Evolutionary conservation across 345 rosid species (phyloP).

Genomic region (Eutrema heterophyllum): DNA sequence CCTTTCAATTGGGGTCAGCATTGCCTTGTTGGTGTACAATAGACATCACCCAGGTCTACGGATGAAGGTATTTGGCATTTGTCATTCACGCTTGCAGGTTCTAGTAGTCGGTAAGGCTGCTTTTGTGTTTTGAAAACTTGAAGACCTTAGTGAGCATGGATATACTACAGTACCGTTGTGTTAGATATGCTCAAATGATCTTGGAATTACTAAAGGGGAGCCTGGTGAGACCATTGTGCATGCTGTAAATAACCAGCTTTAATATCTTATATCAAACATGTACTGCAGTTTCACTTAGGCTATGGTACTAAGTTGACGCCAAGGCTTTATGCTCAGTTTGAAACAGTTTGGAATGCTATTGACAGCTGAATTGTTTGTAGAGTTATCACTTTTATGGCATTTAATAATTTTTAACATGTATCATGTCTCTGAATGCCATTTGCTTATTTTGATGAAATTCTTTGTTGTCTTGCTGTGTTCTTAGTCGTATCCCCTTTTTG

Average conservation of each 20-base stretch:
- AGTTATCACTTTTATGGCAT: background rate
- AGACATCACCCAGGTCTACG: slow-evolving; percentile 72
- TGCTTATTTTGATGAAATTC: slow-evolving; percentile 13
- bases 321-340: slow-evolving; percentile 6
- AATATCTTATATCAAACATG: background rate
- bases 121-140: slow-evolving; percentile 56
- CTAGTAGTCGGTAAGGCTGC: slow-evolving; percentile 96
- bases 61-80: slow-evolving; percentile 91
- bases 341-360: slow-evolving; percentile 9
- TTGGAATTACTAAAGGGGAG: slow-evolving; percentile 4
- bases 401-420: background rate
- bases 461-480: slow-evolving; percentile 5
- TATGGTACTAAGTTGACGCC: slow-evolving; percentile 7
- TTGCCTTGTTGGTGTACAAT: slow-evolving; percentile 98
- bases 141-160: slow-evolving; percentile 52
- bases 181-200: background rate
- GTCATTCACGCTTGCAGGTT: slow-evolving; percentile 67
- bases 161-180: slow-evolving; percentile 35
- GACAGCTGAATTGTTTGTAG: background rate
- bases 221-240: slow-evolving; percentile 16
- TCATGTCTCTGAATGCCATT: background rate
- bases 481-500: background rate
- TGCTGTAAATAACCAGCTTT: slow-evolving; percentile 11
- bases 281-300: slow-evolving; percentile 1
- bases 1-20: slow-evolving; percentile 83